Evolutionary conservation across 805 yeast species (phyloP), one percentile per base, ranked within the genome.

Genomic region (Saccharomycopsis amapae): DNA sequence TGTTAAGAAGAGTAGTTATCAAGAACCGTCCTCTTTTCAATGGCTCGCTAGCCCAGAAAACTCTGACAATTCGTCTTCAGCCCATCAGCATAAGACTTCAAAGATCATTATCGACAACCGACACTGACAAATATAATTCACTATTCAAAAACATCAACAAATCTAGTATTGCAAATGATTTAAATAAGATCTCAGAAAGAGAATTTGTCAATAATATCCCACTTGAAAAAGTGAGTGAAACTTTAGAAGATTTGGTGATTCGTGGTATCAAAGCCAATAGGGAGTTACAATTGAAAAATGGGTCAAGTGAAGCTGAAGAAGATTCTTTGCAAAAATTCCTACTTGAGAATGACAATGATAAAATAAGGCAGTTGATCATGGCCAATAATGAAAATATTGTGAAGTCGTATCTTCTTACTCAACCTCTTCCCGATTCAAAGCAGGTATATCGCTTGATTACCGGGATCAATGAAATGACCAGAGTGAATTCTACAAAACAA

Each of bases 391-490:
- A 40, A 7, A 30, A 28, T 9, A 17, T 50, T 2, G 18, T 50
- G 5, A 46, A 44, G 20, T 34, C 26, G 15, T 50, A 47, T 37
- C 47, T 50, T 26, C 25, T 50, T 12, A 40, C 41, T 1, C 19
- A 40, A 6, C 53, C 53, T 22, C 22, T 40, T 10, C 53, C 53
- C 13, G 28, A 34, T 22, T 47, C 51, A 9, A 20, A 40, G 15
- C 41, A 50, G 31, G 47, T 39, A n/a, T 39, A n/a, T 28, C 25
- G 20, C 17, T 17, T 39, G 6, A 2, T 39, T 4, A 39, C 42
- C 24, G 20, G 20, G 20, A 9, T 39, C n/a, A 39, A 25, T 28
- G 41, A 38, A 12, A 5, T 38, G 5, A 30, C 36, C 9, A 10
- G 10, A 17, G 19, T 34, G 19, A 37, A 17, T 37, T n/a, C 12